Evolutionary conservation across 2,329 filamentous ascomycete species (phyloP).

Genomic region (Verticillium klebahnii): DNA sequence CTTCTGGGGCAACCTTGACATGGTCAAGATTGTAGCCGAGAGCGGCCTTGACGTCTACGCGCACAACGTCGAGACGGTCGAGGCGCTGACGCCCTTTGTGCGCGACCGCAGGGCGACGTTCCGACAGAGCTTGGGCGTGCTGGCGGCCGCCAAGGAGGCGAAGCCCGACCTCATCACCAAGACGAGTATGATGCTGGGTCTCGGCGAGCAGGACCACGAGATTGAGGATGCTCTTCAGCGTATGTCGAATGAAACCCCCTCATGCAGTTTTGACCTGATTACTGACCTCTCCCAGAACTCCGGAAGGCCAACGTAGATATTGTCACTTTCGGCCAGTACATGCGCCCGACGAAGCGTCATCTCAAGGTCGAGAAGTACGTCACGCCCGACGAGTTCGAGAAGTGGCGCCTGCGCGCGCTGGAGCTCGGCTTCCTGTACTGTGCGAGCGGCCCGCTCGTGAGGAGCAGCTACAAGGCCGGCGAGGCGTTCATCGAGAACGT

Average conservation of each 20-base stretch:
- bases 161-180: constrained; percentile 84
- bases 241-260: constrained; percentile 25
- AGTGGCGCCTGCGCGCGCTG: constrained; percentile 84
- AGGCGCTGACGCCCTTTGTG: constrained; percentile 83
- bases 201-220: constrained; percentile 89
- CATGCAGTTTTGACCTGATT: not conserved
- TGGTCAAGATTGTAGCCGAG: constrained; percentile 77
- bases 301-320: constrained; percentile 81
- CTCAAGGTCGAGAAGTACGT: constrained; percentile 97
- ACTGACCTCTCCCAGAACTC: constrained; percentile 33
- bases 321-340: constrained; percentile 99
- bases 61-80: constrained; percentile 94
- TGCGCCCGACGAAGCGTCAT: constrained; percentile 96
- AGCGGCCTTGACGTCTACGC: constrained; percentile 95
- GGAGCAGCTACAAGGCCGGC: constrained; percentile 95
- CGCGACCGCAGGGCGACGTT: constrained; percentile 88
- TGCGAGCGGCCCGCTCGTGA: constrained; percentile 85
- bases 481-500: constrained; percentile 99
- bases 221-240: constrained; percentile 71
- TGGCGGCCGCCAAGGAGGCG: constrained; percentile 76
- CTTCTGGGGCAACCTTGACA: constrained; percentile 77
- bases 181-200: constrained; percentile 93
- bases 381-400: constrained; percentile 84
- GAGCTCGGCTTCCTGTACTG: constrained; percentile 97
- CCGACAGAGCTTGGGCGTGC: constrained; percentile 74